phyloP scores from a whole-genome alignment of 441 rosid genomes.

The Breynia disticha region DNA sequence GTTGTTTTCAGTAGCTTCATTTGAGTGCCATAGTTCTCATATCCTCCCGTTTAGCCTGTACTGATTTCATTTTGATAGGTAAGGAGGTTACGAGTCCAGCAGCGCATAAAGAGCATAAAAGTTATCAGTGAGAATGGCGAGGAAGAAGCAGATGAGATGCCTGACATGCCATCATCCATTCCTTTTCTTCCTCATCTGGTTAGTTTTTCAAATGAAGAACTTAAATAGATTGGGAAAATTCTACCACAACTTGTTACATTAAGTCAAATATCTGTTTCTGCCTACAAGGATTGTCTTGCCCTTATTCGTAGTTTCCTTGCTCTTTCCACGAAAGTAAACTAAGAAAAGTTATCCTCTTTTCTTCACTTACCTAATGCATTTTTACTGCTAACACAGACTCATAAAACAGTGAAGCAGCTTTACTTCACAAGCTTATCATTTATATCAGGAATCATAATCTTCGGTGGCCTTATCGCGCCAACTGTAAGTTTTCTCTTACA shows the following conservation, averaged over 20 bases:
- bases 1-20: background rate
- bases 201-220: constrained; percentile 12
- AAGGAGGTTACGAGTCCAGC: constrained; percentile 79
- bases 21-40: background rate
- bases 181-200: constrained; percentile 80
- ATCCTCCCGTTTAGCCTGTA: background rate
- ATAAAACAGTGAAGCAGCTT: constrained; percentile 74
- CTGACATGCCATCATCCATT: constrained; percentile 83
- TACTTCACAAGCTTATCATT: constrained; percentile 63
- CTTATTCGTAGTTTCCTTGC: background rate
- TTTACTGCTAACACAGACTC: constrained; percentile 42
- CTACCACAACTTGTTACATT: background rate
- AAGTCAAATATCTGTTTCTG: background rate
- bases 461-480: constrained; percentile 93
- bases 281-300: background rate
- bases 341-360: too few species aligned
- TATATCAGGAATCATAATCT: constrained; percentile 60
- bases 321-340: too few species aligned
- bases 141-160: constrained; percentile 72
- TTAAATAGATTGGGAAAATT: background rate
- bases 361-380: constrained; percentile 7
- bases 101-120: constrained; percentile 51
- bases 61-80: constrained; percentile 25
- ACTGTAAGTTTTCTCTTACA: constrained; percentile 35
- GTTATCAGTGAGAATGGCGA: constrained; percentile 22